Evolutionary conservation across 1,284 basidiomycete species (phyloP).

Genomic region (Leccinum subrobustum): DNA sequence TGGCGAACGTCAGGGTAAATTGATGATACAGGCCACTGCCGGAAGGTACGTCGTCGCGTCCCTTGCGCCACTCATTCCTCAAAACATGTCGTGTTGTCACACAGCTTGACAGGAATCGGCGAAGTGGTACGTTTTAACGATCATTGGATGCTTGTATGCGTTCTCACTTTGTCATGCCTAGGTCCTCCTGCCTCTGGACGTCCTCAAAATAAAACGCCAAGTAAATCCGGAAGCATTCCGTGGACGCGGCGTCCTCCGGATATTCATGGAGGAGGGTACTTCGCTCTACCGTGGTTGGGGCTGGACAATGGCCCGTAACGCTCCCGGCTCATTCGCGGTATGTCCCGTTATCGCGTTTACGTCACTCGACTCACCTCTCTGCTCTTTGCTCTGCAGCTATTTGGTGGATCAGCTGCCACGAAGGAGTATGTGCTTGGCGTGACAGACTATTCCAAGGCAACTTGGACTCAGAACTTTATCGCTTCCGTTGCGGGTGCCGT

Average conservation of each 20-base stretch:
- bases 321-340: conserved; percentile 93
- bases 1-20: conserved; percentile 94
- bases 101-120: conserved; percentile 90
- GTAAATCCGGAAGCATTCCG: conserved; percentile 96
- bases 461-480: conserved; percentile 94
- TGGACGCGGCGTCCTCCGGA: conserved; percentile 86
- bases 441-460: conserved; percentile 87
- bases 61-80: not conserved
- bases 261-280: conserved; percentile 90
- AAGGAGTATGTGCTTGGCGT: conserved; percentile 94
- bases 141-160: not conserved
- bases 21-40: conserved; percentile 94
- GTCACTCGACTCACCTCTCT: not conserved
- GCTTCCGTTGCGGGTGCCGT: conserved; percentile 94
- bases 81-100: conserved; percentile 7
- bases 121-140: conserved; percentile 73
- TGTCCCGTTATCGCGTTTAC: conserved; percentile 30
- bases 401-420: conserved; percentile 92
- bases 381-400: conserved; percentile 58
- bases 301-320: conserved; percentile 98
- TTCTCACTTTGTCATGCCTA: conserved; percentile 26
- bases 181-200: conserved; percentile 93
- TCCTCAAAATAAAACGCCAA: conserved; percentile 97
- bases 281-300: conserved; percentile 97
- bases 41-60: conserved; percentile 63